Evolutionary conservation across 2,329 filamentous ascomycete species (phyloP), one percentile per base, ranked within the genome.

Genomic region (Epichloe sibirici): DNA sequence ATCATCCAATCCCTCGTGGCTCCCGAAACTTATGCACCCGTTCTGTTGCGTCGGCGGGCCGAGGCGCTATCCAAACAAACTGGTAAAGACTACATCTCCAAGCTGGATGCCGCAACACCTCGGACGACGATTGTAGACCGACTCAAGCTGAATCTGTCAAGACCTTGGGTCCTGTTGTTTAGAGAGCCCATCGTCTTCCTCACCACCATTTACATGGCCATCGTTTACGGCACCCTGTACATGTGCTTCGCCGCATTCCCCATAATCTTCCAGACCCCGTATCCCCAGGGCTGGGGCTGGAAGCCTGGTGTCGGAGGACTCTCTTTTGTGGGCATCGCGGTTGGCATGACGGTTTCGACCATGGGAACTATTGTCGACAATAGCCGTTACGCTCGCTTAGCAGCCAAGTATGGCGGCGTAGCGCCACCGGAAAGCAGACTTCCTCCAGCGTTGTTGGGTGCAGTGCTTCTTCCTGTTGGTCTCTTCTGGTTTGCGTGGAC

Each of bases 401-500:
- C 76, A 25, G 68, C 69, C 8, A 70, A 56, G 56, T 73, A 58
- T 13, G 77, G 78, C 9, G 80, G 81, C 4, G 73, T 74, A 50
- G 80, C 82, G 7, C 74, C 81, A 2, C 82, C 83, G 0, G 84
- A 88, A 63, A 75, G 78, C 6, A 74, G 83, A 49, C 69, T 88
- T 0, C 78, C 78, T 0, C 75, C 79, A 9, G 73, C 73, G 31
- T 75, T 87, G 44, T 60, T 86, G 15, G 83, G 82, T 3, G 76
- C 74, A 13, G 64, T 83, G 46, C 59, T 73, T 5, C 67, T 86
- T 2, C 83, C 83, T 0, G 62, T 79, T 38, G 77, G 81, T 3
- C 69, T 85, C 17, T 83, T 85, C 67, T 80, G 76, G 76, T 84
- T 84, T 58, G 80, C 81, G 1, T 85, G 81, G 81, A 83, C 79